Base-by-base conservation (phyloP, 2,329 filamentous ascomycete species). In the Talaromyces sp. region DNA sequence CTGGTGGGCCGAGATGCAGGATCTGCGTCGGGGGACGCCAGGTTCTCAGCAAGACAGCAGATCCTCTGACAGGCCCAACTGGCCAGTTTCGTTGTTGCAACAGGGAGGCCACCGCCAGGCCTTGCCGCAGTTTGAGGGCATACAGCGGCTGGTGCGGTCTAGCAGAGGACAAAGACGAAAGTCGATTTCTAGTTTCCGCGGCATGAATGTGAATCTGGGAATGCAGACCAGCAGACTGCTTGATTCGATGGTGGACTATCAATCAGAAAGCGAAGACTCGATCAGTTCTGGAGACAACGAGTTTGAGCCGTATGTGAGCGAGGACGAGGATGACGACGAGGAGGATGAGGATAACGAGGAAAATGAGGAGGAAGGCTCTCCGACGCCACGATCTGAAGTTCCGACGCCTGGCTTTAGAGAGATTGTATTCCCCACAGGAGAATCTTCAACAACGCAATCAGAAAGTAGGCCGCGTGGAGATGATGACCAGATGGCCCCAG, bases 1-100 rank as follows among this genome's bases (percentile, higher is more conserved):
- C 32, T 96, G 91, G 91, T 96, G 91, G 91, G 82, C 87, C 55
- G 88, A 93, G 49, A 77, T 95, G 4, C 86, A 88, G 66, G 80
- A 76, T 50, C 66, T 79, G 64, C 74, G 79, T 50, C 55, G 63
- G 50, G 62, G 66, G 54, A 50, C 55, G 59, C 2, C 59, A 65
- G 27, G 63, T 55, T 64, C 59, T 38, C 67, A 64, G 11, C 64
- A 55, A 57, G 60, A 51, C 41, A 64, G 43, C 53, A 64, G 66
- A 6, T 56, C 64, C 27, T 64, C 63, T 26, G 52, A 70, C 77
- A 21, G 71, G 75, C 13, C 77, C 71, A 32, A n/a, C 17, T 84
- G 83, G 81, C 82, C 82, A n/a, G 80, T 76, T 19, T 72, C 81
- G 11, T 79, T 81, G 1, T 81, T 83, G 58, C 78, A 81, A 58